Evolutionary conservation across 2,329 filamentous ascomycete species (phyloP).

Genomic region (Penicillium sp.): DNA sequence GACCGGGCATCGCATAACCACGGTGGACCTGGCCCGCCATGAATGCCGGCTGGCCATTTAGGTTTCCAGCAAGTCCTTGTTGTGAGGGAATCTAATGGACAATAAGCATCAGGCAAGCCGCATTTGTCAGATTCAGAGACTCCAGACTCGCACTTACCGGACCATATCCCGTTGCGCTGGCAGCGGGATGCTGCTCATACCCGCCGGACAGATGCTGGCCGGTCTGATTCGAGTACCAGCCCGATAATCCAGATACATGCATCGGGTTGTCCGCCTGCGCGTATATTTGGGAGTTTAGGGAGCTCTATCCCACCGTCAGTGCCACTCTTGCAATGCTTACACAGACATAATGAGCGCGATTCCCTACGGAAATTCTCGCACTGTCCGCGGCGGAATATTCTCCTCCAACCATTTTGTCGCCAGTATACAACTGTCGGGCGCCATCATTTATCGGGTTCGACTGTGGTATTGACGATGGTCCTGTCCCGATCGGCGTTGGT

Average conservation of each 20-base stretch:
- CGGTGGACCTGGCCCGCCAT: conserved; percentile 2
- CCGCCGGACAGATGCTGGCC: conserved; percentile 5
- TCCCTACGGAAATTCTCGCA: conserved; percentile 29
- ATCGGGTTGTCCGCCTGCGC: conserved; percentile 12
- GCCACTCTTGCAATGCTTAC: conserved; percentile 18
- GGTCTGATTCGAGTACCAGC: conserved; percentile 19
- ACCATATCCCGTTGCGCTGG: conserved; percentile 1
- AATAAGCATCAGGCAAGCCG: conserved; percentile 1
- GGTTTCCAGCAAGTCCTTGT: not conserved
- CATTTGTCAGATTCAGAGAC: not conserved
- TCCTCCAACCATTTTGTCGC: conserved; percentile 13
- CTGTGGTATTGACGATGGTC: conserved; percentile 26
- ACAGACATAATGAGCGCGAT: conserved; percentile 22
- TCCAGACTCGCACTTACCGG: conserved; percentile 7
- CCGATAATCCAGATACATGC: conserved; percentile 16
- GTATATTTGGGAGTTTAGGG: conserved; percentile 20
- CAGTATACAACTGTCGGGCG: conserved; percentile 10
- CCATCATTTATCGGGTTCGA: conserved; percentile 26
- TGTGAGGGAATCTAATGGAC: not conserved
- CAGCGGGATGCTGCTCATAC: conserved; percentile 4
- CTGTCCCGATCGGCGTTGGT: conserved; percentile 28
- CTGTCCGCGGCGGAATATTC: conserved; percentile 17
- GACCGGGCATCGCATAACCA: conserved; percentile 1
- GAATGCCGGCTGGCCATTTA: not conserved
- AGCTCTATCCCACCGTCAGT: conserved; percentile 30